phyloP scores from a whole-genome alignment of 2,329 filamentous ascomycete genomes.

The Colletotrichum gloeosporioides region DNA sequence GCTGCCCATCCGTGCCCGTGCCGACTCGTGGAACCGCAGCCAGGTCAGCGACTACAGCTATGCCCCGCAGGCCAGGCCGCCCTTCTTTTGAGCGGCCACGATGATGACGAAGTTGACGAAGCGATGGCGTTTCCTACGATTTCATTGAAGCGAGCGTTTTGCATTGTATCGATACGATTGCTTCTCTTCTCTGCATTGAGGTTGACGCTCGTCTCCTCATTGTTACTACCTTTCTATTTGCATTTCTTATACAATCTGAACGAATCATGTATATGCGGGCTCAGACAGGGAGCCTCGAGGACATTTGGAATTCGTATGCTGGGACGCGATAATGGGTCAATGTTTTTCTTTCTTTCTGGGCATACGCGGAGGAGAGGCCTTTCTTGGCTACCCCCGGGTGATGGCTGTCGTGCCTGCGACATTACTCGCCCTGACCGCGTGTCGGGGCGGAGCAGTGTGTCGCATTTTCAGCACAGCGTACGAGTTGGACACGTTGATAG shows the following conservation, averaged over 20 bases:
- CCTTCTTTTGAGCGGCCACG: conserved; percentile 20
- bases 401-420: background rate
- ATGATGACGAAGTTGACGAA: conserved; percentile 20
- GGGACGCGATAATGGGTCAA: conserved; percentile 6
- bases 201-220: conserved; percentile 37
- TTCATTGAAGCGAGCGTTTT: conserved; percentile 18
- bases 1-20: conserved; percentile 49
- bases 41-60: conserved; percentile 25
- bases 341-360: background rate
- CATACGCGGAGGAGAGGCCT: conserved; percentile 1
- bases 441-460: background rate
- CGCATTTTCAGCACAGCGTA: background rate
- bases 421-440: background rate
- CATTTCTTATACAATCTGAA: conserved; percentile 25
- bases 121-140: conserved; percentile 20
- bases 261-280: conserved; percentile 10
- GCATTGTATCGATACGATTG: conserved; percentile 17
- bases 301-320: background rate
- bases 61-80: background rate
- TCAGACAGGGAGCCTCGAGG: background rate
- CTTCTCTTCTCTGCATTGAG: conserved; percentile 29
- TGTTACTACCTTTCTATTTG: background rate
- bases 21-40: conserved; percentile 47
- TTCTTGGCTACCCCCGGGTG: conserved; percentile 30
- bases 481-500: conserved; percentile 13